Conservation (phyloP, 2,329 filamentous ascomycete genomes). For the Bipolaris cookei region DNA sequence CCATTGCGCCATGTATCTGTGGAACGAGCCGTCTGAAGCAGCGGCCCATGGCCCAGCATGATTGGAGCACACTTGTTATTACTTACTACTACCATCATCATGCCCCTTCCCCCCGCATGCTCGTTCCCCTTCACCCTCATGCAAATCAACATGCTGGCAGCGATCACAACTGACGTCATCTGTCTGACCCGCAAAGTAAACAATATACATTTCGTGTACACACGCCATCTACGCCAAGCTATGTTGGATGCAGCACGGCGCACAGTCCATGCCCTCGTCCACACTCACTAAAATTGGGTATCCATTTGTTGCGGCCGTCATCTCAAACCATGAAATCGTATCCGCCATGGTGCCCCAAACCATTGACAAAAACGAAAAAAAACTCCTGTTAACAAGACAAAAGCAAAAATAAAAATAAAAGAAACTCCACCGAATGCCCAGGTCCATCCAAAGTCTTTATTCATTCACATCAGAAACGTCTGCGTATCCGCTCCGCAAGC, state of each 20-base stretch:
- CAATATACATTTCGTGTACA: slow-evolving; percentile 5
- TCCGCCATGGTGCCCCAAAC: slow-evolving; percentile 12
- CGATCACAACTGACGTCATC: slow-evolving; percentile 9
- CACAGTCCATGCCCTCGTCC: not conserved
- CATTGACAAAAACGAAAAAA: slow-evolving; percentile 5
- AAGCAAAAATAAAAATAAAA: slow-evolving; percentile 1
- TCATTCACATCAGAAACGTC: slow-evolving; percentile 28
- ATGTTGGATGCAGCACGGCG: slow-evolving; percentile 1
- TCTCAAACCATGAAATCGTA: slow-evolving; percentile 25
- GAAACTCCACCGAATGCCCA: slow-evolving; percentile 17
- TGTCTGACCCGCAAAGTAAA: slow-evolving; percentile 4
- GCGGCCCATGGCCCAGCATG: not conserved
- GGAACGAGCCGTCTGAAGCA: slow-evolving; percentile 18
- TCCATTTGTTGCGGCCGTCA: slow-evolving; percentile 35
- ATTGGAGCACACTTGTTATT: not conserved
- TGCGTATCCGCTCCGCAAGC: slow-evolving; percentile 37
- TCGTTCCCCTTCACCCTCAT: not conserved
- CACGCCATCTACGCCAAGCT: slow-evolving; percentile 6
- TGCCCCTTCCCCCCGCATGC: not conserved
- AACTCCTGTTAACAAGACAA: slow-evolving; percentile 8
- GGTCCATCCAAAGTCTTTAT: not conserved
- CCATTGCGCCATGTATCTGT: not conserved
- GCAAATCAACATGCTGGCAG: not conserved
- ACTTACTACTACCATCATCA: not conserved
- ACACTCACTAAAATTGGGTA: slow-evolving; percentile 29